These are phyloP conservation scores for Pezicula carpinea DNA, from an alignment of 2,329 filamentous ascomycete species.

Conservation along the genomic window DNA sequence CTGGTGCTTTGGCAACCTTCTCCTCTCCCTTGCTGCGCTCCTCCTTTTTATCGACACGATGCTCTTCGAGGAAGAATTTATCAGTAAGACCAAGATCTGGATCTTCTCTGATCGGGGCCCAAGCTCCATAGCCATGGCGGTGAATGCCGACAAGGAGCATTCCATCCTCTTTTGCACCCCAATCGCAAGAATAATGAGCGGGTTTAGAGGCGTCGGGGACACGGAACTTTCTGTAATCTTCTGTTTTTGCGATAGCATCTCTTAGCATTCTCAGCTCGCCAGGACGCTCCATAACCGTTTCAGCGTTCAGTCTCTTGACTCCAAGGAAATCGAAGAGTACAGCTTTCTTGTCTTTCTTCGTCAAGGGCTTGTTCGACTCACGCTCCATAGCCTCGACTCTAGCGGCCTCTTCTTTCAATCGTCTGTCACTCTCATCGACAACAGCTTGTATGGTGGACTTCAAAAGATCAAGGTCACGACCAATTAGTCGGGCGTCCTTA, in stretches of 20 bases:
- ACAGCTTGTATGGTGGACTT: slow-evolving; percentile 65
- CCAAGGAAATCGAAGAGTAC: slow-evolving; percentile 92
- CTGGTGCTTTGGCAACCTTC: slow-evolving; percentile 78
- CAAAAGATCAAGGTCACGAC: slow-evolving; percentile 78
- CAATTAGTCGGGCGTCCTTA: slow-evolving; percentile 76
- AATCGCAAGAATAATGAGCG: slow-evolving; percentile 84
- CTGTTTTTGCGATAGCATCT: slow-evolving; percentile 59
- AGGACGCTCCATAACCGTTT: slow-evolving; percentile 89
- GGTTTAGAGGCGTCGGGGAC: slow-evolving; percentile 88
- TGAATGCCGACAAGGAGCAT: slow-evolving; percentile 96
- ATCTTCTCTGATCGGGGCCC: slow-evolving; percentile 92
- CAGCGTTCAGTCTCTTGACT: slow-evolving; percentile 91
- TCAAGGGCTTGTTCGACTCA: slow-evolving; percentile 71
- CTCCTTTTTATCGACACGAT: slow-evolving; percentile 96
- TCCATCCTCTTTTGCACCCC: slow-evolving; percentile 90
- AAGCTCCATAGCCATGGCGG: slow-evolving; percentile 91
- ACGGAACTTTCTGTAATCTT: slow-evolving; percentile 76
- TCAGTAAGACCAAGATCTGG: slow-evolving; percentile 77
- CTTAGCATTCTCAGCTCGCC: slow-evolving; percentile 82
- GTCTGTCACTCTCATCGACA: slow-evolving; percentile 62
- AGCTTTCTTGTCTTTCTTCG: slow-evolving; percentile 97
- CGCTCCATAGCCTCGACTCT: slow-evolving; percentile 61
- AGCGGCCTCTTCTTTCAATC: slow-evolving; percentile 70
- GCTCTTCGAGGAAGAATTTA: slow-evolving; percentile 95
- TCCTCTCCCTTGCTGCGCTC: slow-evolving; percentile 73